phyloP scores from a whole-genome alignment of 345 rosid species.

The Eucalyptus melliodora region DNA sequence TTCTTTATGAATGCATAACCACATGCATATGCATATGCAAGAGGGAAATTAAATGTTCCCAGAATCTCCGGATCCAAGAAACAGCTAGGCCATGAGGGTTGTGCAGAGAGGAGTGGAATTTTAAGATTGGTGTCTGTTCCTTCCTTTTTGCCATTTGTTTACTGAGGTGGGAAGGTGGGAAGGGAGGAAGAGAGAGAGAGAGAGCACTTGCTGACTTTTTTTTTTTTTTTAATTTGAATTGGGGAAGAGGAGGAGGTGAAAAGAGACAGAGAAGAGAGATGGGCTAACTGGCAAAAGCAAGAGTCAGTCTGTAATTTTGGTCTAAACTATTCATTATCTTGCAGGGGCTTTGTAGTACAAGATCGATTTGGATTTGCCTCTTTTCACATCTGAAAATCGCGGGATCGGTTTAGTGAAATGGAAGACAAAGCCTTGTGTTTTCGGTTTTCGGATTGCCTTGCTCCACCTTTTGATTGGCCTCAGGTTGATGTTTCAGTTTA shows the following conservation, averaged over 20 bases:
- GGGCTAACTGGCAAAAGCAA: neutral
- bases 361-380: neutral
- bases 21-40: constrained; percentile 14
- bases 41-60: constrained; percentile 8
- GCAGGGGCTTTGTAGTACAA: neutral
- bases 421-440: neutral
- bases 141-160: neutral
- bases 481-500: neutral
- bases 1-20: neutral
- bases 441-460: neutral
- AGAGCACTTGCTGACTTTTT: neutral
- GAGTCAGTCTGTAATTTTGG: neutral
- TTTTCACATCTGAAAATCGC: neutral
- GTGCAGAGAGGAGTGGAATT: constrained; percentile 35
- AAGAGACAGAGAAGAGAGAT: neutral
- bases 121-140: neutral
- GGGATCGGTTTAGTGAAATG: neutral
- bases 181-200: neutral
- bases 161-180: neutral
- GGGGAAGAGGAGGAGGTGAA: neutral
- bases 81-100: constrained; percentile 64
- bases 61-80: constrained; percentile 83
- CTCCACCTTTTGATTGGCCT: neutral
- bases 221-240: neutral
- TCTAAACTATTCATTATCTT: neutral